Percentiles rank a stretch among this genome's conserved stretches.
These are phyloP conservation scores for Vaccinium corymbosum DNA, from an alignment of 148 eudicot species.

Conservation along the genomic window DNA sequence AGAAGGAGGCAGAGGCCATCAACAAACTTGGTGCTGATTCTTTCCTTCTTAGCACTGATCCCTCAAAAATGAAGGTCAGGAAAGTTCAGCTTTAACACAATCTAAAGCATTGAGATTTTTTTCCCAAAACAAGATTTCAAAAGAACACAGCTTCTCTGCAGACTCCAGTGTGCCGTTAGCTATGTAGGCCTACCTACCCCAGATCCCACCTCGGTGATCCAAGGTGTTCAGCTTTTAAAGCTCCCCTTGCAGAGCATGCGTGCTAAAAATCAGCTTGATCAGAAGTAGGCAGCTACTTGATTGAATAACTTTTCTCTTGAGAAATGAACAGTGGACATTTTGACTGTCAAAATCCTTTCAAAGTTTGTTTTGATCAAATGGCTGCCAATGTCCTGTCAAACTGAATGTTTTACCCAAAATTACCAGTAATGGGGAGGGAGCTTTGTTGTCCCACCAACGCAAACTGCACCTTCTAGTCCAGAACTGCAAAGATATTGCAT, in stretches of 20 bases:
- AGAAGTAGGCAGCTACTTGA: too few species aligned
- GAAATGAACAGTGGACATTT: too few species aligned
- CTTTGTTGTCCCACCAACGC: not conserved
- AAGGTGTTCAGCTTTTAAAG: too few species aligned
- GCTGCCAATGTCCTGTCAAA: too few species aligned
- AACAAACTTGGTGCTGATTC: constrained; percentile 58
- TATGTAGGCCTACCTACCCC: not conserved
- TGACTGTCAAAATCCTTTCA: too few species aligned
- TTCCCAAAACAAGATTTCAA: not conserved
- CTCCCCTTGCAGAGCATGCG: too few species aligned
- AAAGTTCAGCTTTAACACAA: not conserved
- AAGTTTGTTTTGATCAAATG: too few species aligned
- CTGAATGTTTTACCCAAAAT: too few species aligned
- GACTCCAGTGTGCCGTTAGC: not conserved
- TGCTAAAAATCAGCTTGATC: too few species aligned
- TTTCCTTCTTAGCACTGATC: constrained; percentile 57
- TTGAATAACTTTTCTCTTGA: too few species aligned
- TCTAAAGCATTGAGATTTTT: not conserved
- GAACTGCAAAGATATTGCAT: not conserved
- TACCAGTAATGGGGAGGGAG: too few species aligned
- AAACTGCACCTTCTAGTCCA: not conserved
- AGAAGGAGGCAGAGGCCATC: constrained; percentile 56
- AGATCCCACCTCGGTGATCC: too few species aligned
- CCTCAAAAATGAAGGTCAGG: constrained; percentile 49
- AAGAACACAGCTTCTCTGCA: not conserved